Evolutionary conservation across 1,284 basidiomycete genomes (phyloP), one percentile per base, ranked within the genome.

Genomic region (Phellopilus nigrolimitatus): DNA sequence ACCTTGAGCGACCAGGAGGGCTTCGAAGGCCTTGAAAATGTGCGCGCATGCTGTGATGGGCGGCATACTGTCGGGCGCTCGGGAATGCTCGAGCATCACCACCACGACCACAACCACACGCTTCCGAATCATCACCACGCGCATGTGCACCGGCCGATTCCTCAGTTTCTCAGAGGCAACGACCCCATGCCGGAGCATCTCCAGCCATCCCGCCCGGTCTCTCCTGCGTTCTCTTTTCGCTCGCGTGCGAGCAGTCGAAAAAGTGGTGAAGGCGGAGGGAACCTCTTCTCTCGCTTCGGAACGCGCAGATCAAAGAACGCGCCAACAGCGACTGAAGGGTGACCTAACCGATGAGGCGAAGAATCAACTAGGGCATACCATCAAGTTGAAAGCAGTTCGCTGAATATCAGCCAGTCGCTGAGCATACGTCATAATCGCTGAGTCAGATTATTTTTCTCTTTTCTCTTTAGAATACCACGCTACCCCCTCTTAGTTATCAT

Each of bases 1-100:
- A 78, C 78, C 17, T 72, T 84, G 61, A 85, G 82, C 7, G 90
- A 92, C 57, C 38, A 42, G 21, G 84, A 85, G 45, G 90, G 81
- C 1, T 99, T 84, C 64, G 95, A 98, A 61, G 95, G 94, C 0
- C 65, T 99, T 41, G 95, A 97, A 68, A 95, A 97, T 61, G 92
- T 95, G 22, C 79, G 92, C 28, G 93, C 93, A 1, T 97, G 94
- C 67, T 97, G 94, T 62, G 91, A 95, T 66, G 95, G 95, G 61
- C 79, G 76, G 41, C 95, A 99, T 68, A 88, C 88, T 0, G 84
- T 90, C 31, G 83, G 83, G 0, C 76, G 75, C 51, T 72, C 78
- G 15, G 64, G 66, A 24, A 56, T 58, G 25, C 67, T 70, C 41
- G 74, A 78, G 47, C 75, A 79, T 51, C 78, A 82, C 51, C 78